These are phyloP conservation scores for Pyricularia sp. DNA, from an alignment of 2,329 filamentous ascomycete species.

Conservation along the genomic window DNA sequence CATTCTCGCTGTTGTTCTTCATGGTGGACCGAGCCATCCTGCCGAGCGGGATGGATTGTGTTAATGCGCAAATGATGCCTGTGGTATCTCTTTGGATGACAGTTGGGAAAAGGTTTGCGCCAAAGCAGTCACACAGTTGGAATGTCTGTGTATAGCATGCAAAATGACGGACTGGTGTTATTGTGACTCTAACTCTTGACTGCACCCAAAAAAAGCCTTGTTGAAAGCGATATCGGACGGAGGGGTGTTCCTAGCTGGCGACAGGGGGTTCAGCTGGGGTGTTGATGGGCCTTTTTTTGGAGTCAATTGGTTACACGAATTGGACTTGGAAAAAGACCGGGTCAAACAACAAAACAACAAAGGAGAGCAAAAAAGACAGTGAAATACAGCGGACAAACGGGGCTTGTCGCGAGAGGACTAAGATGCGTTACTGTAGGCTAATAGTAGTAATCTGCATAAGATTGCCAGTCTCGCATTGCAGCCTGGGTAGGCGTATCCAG, in stretches of 20 bases:
- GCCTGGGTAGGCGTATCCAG: too few relatives aligned
- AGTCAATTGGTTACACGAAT: background rate
- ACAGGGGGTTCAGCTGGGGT: background rate
- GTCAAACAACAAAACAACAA: background rate
- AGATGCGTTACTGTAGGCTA: background rate
- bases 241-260: background rate
- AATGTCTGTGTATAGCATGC: background rate
- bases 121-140: background rate
- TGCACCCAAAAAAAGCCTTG: background rate
- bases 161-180: background rate
- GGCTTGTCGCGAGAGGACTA: background rate
- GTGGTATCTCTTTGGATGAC: background rate
- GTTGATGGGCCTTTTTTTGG: background rate
- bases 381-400: background rate
- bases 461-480: too few relatives aligned
- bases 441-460: too few relatives aligned
- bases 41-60: background rate
- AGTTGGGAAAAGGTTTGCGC: background rate
- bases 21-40: constrained; percentile 15
- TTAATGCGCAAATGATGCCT: background rate
- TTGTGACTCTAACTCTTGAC: background rate
- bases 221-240: background rate
- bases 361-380: background rate
- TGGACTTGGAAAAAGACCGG: background rate
- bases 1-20: constrained; percentile 25